phyloP scores from a whole-genome alignment of 257 asterid genomes.

The Plantago ovata region DNA sequence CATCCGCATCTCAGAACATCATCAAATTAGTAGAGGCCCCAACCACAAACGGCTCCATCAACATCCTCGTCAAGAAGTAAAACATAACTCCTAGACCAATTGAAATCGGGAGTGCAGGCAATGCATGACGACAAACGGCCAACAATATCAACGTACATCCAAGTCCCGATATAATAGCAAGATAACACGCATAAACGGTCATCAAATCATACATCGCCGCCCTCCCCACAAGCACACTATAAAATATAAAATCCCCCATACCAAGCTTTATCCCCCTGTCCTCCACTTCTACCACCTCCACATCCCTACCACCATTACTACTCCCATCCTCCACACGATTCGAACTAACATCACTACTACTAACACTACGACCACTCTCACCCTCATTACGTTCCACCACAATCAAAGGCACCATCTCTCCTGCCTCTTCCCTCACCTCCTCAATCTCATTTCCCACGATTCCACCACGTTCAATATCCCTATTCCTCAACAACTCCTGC shows the following conservation, averaged over 20 bases:
- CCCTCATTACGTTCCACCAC: slow-evolving; percentile 40
- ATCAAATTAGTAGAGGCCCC: slow-evolving; percentile 80
- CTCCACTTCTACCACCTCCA: slow-evolving; percentile 28
- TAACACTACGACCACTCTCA: slow-evolving; percentile 2
- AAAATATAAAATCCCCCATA: slow-evolving; percentile 89
- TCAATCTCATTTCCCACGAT: slow-evolving; percentile 41
- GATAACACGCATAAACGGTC: slow-evolving; percentile 98
- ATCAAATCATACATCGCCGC: slow-evolving; percentile 97
- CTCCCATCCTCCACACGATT: slow-evolving; percentile 16
- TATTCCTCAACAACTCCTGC: slow-evolving; percentile 21
- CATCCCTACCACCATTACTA: slow-evolving; percentile 23
- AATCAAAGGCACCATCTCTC: slow-evolving; percentile 65
- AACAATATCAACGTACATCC: slow-evolving; percentile 87
- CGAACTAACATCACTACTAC: slow-evolving; percentile 4
- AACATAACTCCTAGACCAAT: slow-evolving; percentile 74
- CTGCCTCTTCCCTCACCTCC: slow-evolving; percentile 48
- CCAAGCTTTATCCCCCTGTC: slow-evolving; percentile 84
- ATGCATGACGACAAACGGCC: slow-evolving; percentile 79
- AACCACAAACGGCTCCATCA: slow-evolving; percentile 95
- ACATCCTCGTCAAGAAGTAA: slow-evolving; percentile 82
- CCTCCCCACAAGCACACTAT: slow-evolving; percentile 91
- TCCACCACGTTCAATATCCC: slow-evolving; percentile 26
- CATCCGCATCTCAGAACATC: slow-evolving; percentile 53
- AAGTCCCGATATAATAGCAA: slow-evolving; percentile 86
- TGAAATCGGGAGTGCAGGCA: slow-evolving; percentile 96